These are phyloP conservation scores for Atkinsonella hypoxylon DNA, from an alignment of 2,329 filamentous ascomycete species.

Conservation along the genomic window DNA sequence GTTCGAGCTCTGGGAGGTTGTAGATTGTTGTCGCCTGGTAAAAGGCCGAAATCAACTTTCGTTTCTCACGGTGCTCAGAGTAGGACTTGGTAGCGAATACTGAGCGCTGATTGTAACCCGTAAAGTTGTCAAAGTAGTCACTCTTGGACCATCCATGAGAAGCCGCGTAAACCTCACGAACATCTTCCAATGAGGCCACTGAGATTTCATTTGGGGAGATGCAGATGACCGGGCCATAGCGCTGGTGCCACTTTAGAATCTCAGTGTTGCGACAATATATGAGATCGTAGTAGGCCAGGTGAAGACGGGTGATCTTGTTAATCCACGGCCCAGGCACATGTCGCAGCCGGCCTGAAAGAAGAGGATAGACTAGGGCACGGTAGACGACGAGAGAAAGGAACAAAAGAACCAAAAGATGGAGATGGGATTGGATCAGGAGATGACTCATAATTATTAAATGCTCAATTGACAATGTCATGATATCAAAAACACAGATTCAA, in stretches of 20 bases:
- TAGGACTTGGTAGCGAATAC: slow-evolving; percentile 7
- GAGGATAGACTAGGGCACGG: neutral
- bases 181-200: slow-evolving; percentile 1
- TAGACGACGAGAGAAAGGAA: neutral
- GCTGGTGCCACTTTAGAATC: slow-evolving; percentile 4
- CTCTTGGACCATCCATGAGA: slow-evolving; percentile 5
- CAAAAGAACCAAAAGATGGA: neutral
- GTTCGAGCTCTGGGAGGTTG: slow-evolving; percentile 4
- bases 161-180: slow-evolving; percentile 1
- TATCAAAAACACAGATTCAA: neutral
- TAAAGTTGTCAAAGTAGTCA: slow-evolving; percentile 7
- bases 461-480: neutral
- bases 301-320: neutral
- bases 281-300: slow-evolving; percentile 2
- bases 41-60: slow-evolving; percentile 6
- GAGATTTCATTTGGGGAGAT: slow-evolving; percentile 7
- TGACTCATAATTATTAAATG: neutral
- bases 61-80: slow-evolving; percentile 3
- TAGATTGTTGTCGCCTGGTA: slow-evolving; percentile 7
- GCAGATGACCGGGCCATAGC: slow-evolving; percentile 5
- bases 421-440: neutral
- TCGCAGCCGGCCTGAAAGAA: neutral
- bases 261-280: slow-evolving; percentile 2
- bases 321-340: slow-evolving; percentile 2
- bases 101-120: slow-evolving; percentile 3